These are phyloP conservation scores for Nemania abortiva DNA, from an alignment of 2,329 filamentous ascomycete species.

Conservation along the genomic window DNA sequence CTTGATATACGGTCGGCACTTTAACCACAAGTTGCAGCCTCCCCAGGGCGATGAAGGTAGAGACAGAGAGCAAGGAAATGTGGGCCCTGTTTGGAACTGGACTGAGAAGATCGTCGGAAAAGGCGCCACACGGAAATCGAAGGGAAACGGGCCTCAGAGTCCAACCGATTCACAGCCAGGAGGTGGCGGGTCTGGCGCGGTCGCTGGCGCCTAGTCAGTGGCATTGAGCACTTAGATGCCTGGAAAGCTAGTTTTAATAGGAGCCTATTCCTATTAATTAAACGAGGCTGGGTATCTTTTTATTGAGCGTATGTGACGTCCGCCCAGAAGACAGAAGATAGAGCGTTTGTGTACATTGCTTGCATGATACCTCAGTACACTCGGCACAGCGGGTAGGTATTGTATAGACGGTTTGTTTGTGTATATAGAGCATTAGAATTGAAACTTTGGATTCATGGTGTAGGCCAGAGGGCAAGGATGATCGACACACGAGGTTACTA, in stretches of 20 bases:
- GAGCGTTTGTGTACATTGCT: conserved; percentile 2
- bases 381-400: conserved; percentile 22
- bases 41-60: conserved; percentile 36
- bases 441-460: not conserved
- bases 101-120: conserved; percentile 59
- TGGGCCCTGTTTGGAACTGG: conserved; percentile 56
- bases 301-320: not conserved
- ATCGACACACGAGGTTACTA: not conserved
- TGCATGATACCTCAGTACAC: conserved; percentile 14
- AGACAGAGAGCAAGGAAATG: conserved; percentile 35
- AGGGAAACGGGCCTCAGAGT: conserved; percentile 37
- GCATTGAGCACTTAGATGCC: not conserved
- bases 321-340: conserved; percentile 8
- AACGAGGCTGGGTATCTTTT: not conserved
- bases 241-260: not conserved
- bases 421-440: conserved; percentile 16
- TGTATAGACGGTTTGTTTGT: conserved; percentile 17
- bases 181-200: not conserved
- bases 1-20: conserved; percentile 44
- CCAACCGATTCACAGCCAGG: conserved; percentile 31
- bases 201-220: not conserved
- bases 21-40: conserved; percentile 28
- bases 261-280: not conserved
- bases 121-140: conserved; percentile 44
- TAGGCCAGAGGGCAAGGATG: not conserved